Base-by-base conservation (phyloP, 148 eudicot genomes). In the Amaranthus hypochondriacus region DNA sequence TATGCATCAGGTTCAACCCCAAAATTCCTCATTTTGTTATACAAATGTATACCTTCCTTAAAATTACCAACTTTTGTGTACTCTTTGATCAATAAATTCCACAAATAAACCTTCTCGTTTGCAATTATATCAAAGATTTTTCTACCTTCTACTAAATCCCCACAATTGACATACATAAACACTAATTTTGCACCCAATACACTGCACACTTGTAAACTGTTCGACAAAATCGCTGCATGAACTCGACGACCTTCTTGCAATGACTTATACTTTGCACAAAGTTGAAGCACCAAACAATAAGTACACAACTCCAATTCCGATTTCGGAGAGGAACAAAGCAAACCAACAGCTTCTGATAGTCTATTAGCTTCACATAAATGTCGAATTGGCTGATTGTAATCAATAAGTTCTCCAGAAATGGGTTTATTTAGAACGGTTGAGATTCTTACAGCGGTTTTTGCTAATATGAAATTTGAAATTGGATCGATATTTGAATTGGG, bases 121-220 rank as follows among this genome's bases (percentile, higher is more conserved):
- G 79, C 86, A 79, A 87, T 75, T 55, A 49, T 59, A 76, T 87
- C 79, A 58, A 89, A 89, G 14, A 89, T 71, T 74, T 78, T 75
- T 66, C 89, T 86, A 63, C 89, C 91, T 51, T 81, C 71, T 2
- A n/a, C 70, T 62, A 89, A 86, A 89, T 89, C 88, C 73, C 91
- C 89, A 83, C 95, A 89, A 52, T 18, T 84, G 58, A 87, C 89
- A 77, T 87, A 89, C 95, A 89, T 87, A 77, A 87, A 89, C 71
- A 86, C 95, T 56, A 89, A 83, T 79, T 87, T 89, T 14, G 88
- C 81, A 68, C 91, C 89, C 55, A 87, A 69, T 54, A 76, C 80
- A 76, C 66, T 51, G 13, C 83, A 84, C 10, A 77, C 84, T 69
- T 76, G 75, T 80, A 75, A 72, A 44, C 74, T 80, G 78, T 73